Conservation (phyloP, 169 alveolate genomes). For the Neospora caninum region DNA sequence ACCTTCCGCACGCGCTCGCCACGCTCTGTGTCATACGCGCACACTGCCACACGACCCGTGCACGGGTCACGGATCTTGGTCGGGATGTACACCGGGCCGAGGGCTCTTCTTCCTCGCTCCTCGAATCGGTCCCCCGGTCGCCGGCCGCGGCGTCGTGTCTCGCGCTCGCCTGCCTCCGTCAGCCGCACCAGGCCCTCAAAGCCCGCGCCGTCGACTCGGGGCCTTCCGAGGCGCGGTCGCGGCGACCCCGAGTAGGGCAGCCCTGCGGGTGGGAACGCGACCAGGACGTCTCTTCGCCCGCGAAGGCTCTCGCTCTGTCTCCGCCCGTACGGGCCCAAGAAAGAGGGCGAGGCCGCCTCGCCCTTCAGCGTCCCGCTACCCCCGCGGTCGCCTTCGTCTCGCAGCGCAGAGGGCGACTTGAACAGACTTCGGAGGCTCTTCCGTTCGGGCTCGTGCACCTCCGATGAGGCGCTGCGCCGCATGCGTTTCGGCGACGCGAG, state of each 20-base stretch:
- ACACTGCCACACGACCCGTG: conserved; percentile 5
- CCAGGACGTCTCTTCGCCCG: neutral
- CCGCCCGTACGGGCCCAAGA: neutral
- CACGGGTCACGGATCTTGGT: neutral
- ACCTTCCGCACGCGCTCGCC: conserved; percentile 56
- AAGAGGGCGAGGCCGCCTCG: neutral
- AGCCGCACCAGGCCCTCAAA: neutral
- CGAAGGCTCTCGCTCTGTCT: neutral
- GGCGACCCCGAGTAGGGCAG: neutral
- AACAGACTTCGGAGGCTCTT: neutral
- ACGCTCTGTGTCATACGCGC: conserved; percentile 43
- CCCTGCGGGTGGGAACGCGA: neutral
- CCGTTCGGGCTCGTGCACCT: neutral
- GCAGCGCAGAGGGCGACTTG: neutral
- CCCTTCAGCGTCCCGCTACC: neutral
- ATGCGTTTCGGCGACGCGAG: neutral
- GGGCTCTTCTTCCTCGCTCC: neutral
- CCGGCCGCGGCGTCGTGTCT: neutral
- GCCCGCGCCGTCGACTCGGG: conserved; percentile 4
- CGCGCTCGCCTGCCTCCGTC: neutral
- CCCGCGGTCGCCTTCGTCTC: neutral
- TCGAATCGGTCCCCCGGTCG: neutral
- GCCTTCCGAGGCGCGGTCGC: neutral
- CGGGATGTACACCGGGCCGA: neutral
- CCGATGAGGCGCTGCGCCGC: neutral